Percentiles rank a stretch among this genome's conserved stretches.
These are phyloP conservation scores for Hypsizygus marmoreus DNA, from an alignment of 768 basidiomycete species.

Conservation along the genomic window DNA sequence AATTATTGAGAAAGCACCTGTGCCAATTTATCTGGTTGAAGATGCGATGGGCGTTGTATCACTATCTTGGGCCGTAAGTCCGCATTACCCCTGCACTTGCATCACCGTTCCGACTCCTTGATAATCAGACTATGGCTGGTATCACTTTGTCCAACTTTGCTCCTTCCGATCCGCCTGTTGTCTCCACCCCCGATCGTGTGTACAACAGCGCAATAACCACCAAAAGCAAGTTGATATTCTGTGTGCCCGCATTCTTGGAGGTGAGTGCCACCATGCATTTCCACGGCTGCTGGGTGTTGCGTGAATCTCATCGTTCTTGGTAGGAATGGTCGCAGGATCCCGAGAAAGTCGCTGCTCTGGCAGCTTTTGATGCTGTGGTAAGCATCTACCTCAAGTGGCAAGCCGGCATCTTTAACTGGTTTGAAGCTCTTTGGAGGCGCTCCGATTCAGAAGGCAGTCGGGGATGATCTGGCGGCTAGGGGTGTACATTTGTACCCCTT, in stretches of 20 bases:
- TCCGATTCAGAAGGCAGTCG: constrained; percentile 18
- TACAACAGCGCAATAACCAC: constrained; percentile 19
- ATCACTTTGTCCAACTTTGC: constrained; percentile 15
- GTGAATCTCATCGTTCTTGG: not conserved
- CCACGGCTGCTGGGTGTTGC: too few species aligned
- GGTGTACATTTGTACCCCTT: constrained; percentile 18
- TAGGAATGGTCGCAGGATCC: constrained; percentile 13
- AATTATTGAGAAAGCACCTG: not conserved
- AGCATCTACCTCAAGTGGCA: not conserved
- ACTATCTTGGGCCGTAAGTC: constrained; percentile 17
- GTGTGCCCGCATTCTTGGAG: constrained; percentile 25
- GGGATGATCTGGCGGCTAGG: constrained; percentile 13
- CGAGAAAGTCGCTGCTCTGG: constrained; percentile 2
- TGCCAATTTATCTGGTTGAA: not conserved
- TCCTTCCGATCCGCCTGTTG: constrained; percentile 15
- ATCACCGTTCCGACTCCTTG: not conserved
- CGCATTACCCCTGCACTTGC: too few species aligned
- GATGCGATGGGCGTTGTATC: constrained; percentile 23
- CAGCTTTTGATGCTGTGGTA: constrained; percentile 16
- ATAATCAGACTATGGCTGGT: constrained; percentile 14
- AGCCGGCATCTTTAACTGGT: not conserved
- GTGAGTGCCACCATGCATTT: not conserved
- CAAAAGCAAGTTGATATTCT: constrained; percentile 20
- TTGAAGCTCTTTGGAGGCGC: constrained; percentile 19
- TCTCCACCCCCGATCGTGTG: constrained; percentile 24